These are phyloP conservation scores for Elsinoe arachidis DNA, from an alignment of 2,329 filamentous ascomycete genomes.

Conservation along the genomic window DNA sequence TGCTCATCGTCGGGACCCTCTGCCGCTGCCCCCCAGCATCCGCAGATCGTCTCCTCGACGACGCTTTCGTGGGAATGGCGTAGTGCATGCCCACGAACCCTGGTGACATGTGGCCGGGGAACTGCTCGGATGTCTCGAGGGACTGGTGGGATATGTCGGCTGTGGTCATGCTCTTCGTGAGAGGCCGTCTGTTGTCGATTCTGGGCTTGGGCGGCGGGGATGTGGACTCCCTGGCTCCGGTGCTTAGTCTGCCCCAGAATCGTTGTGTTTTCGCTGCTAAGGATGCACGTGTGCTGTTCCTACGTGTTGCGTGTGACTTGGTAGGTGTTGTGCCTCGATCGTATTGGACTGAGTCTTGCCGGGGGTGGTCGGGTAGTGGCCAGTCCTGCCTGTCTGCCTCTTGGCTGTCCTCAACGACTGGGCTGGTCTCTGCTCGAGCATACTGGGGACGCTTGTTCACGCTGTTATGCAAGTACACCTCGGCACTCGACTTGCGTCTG, in stretches of 20 bases:
- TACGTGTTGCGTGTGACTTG: background rate
- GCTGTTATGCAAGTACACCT: constrained; percentile 3
- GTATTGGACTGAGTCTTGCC: background rate
- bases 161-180: constrained; percentile 1
- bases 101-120: background rate
- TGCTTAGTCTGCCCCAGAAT: constrained; percentile 7
- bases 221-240: background rate
- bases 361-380: background rate
- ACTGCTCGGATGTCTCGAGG: background rate
- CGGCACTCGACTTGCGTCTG: constrained; percentile 3
- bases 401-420: background rate
- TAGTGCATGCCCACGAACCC: constrained; percentile 10
- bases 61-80: constrained; percentile 1
- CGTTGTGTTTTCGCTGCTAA: constrained; percentile 10
- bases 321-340: background rate
- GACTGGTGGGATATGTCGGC: background rate
- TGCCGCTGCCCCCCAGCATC: background rate
- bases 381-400: background rate
- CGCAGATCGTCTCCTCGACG: constrained; percentile 5
- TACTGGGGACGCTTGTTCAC: background rate
- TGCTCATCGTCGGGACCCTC: constrained; percentile 3
- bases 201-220: constrained; percentile 10
- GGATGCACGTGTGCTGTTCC: constrained; percentile 10
- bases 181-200: background rate
- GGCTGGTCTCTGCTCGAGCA: constrained; percentile 8